Evolutionary conservation across 1,139 yeast species (phyloP).

Genomic region (Wickerhamomyces sp.): DNA sequence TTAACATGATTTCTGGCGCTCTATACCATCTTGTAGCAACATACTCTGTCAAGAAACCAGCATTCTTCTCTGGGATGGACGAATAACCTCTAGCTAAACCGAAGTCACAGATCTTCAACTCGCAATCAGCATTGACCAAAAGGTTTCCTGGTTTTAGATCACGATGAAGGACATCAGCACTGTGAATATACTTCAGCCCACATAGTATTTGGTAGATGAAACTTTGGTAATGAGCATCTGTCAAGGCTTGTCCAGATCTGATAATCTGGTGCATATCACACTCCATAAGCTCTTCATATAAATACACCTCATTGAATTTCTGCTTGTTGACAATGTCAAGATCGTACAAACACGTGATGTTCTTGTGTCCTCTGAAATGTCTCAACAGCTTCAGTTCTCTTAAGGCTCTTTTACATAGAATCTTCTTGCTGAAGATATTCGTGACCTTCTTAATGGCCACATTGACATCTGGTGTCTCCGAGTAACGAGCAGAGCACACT

Average conservation of each 20-base stretch:
- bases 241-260: conserved; percentile 86
- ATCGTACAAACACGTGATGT: conserved; percentile 90
- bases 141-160: conserved; percentile 93
- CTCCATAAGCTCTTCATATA: conserved; percentile 95
- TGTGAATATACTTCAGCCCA: conserved; percentile 90
- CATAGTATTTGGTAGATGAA: conserved; percentile 89
- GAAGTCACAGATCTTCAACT: conserved; percentile 91
- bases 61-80: conserved; percentile 76
- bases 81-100: conserved; percentile 96
- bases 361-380: conserved; percentile 89
- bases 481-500: conserved; percentile 87
- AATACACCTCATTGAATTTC: conserved; percentile 82
- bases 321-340: conserved; percentile 82
- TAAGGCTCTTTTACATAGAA: conserved; percentile 82
- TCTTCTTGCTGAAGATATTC: conserved; percentile 82
- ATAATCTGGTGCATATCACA: conserved; percentile 98
- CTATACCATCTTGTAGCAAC: conserved; percentile 98
- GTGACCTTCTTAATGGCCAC: conserved; percentile 96
- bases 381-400: conserved; percentile 83
- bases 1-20: conserved; percentile 95
- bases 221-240: conserved; percentile 92
- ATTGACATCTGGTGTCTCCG: conserved; percentile 63
- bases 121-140: conserved; percentile 93
- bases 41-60: conserved; percentile 90
- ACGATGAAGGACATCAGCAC: conserved; percentile 92